Conservation (phyloP, 331 rosid genomes). For the Erythrophleum ivorense region DNA sequence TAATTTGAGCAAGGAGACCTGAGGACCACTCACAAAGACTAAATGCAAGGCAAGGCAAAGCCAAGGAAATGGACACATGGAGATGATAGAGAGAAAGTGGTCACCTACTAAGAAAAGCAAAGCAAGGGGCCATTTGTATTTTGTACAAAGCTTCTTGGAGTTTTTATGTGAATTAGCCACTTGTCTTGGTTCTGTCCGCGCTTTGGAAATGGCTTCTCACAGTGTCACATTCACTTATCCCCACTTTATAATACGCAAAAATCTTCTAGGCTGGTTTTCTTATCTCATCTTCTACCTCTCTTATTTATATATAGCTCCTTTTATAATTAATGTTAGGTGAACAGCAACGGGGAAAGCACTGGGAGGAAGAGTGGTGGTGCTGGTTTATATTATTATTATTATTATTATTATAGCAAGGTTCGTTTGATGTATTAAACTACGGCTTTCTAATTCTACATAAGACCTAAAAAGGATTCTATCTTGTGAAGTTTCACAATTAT, state of each 20-base stretch:
- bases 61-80: conserved; percentile 4
- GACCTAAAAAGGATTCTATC: background rate
- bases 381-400: background rate
- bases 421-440: background rate
- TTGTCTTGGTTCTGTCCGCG: conserved; percentile 43
- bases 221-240: conserved; percentile 47
- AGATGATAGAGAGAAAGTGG: conserved; percentile 47
- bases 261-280: conserved; percentile 30
- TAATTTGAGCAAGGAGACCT: conserved; percentile 38
- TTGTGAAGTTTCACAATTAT: conserved; percentile 24
- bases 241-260: conserved; percentile 26
- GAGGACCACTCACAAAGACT: conserved; percentile 35
- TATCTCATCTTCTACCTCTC: conserved; percentile 54
- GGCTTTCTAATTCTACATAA: background rate
- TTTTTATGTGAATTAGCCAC: conserved; percentile 32
- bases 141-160: conserved; percentile 17
- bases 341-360: background rate
- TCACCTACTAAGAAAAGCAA: conserved; percentile 24
- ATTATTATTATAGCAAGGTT: background rate
- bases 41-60: background rate
- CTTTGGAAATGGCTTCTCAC: conserved; percentile 37
- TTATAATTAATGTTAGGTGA: background rate
- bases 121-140: conserved; percentile 34
- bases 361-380: conserved; percentile 24
- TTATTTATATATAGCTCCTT: conserved; percentile 28